Base-by-base conservation (phyloP, 345 rosid genomes). In the Corymbia maculata region DNA sequence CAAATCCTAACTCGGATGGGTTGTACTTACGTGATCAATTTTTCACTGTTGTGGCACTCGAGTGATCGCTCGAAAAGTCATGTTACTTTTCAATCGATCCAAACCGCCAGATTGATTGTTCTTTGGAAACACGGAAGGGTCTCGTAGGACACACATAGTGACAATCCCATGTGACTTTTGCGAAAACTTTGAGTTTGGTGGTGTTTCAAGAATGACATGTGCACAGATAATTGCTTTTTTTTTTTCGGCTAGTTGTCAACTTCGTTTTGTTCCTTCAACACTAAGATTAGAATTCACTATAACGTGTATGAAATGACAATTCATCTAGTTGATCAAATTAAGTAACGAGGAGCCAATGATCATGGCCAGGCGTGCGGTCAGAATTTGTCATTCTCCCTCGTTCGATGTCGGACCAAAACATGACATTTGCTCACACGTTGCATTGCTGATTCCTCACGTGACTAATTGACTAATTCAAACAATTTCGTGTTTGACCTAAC, bases 41-140 rank as follows among this genome's bases (percentile, higher is more conserved):
- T 2, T 19, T 22, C 13, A 21, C 6, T 2, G 3, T 4, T 1
- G 0, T 9, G 12, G 21, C 28, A 55, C 61, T 22, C 9, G 9
- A 55, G 61, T 55, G 61, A 55, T 55, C 21, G 28, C 17, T 55
- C 2, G 4, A 55, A 22, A 22, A 8, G 24, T 55, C 0, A 8
- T 22, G 22, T 8, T 55, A 22, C 28, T 55, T 55, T 55, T 55
- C 2, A 55, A 22, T 55, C 28, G 12, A 55, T 55, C 2, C 5
- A 55, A 55, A 21, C 1, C 0, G 0, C 22, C 2, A 0, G 8
- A 55, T 55, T 1, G 1, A 55, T 4, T 8, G 22, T 8, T 2
- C 5, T 2, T 22, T 55, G 11, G 22, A 55, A 55, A 55, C 5
- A 22, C 24, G 61, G 12, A 55, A 55, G 2, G 24, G 28, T 55